Evolutionary conservation across 129 eudicot species (phyloP).

Genomic region (Saposhnikovia divaricata): DNA sequence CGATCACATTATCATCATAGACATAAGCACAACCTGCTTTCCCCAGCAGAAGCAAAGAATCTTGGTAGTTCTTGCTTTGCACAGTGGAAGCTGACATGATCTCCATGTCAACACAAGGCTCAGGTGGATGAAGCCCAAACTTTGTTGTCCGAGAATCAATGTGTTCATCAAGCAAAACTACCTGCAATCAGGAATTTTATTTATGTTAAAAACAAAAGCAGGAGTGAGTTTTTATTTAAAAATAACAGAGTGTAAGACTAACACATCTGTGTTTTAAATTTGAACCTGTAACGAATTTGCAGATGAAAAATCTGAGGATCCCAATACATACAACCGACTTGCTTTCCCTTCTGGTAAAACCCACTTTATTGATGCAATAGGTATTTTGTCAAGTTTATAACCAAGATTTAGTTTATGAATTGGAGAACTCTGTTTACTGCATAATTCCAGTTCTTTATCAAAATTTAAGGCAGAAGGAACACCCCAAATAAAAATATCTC

Average conservation of each 20-base stretch:
- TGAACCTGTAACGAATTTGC: conserved; percentile 65
- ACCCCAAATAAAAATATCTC: conserved; percentile 76
- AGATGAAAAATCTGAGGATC: conserved; percentile 50
- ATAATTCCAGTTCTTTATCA: conserved; percentile 30
- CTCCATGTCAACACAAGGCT: conserved; percentile 66
- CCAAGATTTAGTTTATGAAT: conserved; percentile 77
- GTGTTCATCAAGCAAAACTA: conserved; percentile 64
- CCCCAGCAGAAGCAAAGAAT: conserved; percentile 60
- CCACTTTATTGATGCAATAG: conserved; percentile 66
- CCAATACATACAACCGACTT: conserved; percentile 73
- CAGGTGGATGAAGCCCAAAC: conserved; percentile 63
- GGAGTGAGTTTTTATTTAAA: not conserved
- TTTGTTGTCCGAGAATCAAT: conserved; percentile 79
- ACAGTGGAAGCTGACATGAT: conserved; percentile 43
- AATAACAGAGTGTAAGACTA: conserved; percentile 2
- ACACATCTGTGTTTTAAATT: not conserved
- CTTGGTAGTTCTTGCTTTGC: conserved; percentile 55
- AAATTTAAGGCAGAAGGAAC: conserved; percentile 35
- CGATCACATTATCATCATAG: conserved; percentile 65
- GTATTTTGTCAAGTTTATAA: conserved; percentile 73
- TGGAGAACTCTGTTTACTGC: conserved; percentile 43
- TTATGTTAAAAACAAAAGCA: not conserved
- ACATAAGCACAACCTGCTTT: conserved; percentile 60
- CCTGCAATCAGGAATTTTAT: conserved; percentile 32
- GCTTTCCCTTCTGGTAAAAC: conserved; percentile 67